Percentiles rank a stretch among this genome's conserved stretches.
phyloP scores from a whole-genome alignment of 257 asterid genomes.

The Solanum infundibuliforme region DNA sequence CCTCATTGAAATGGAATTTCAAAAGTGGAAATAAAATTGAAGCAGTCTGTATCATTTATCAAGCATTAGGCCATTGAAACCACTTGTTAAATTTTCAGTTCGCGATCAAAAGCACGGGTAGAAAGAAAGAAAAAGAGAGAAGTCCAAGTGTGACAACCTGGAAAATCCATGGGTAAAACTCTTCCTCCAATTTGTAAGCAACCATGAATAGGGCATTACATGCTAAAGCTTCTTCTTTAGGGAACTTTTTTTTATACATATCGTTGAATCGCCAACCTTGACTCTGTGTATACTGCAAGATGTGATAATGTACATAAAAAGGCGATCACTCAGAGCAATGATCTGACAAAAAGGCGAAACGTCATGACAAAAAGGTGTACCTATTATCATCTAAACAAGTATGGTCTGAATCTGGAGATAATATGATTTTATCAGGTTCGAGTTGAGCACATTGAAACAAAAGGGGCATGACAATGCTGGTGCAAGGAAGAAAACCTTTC shows the following conservation, averaged over 20 bases:
- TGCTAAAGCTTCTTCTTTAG: slow-evolving; percentile 91
- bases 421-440: neutral
- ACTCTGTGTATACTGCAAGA: neutral
- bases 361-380: too few relatives aligned
- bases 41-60: slow-evolving; percentile 63
- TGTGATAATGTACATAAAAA: neutral
- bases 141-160: slow-evolving; percentile 40
- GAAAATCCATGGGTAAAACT: slow-evolving; percentile 94
- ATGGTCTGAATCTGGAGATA: too few relatives aligned
- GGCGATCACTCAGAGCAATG: too few relatives aligned
- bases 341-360: too few relatives aligned
- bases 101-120: neutral
- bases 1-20: slow-evolving; percentile 85
- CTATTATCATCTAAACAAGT: too few relatives aligned
- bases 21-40: slow-evolving; percentile 79
- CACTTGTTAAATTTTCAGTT: neutral
- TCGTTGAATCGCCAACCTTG: neutral
- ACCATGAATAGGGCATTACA: slow-evolving; percentile 84
- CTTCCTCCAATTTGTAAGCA: slow-evolving; percentile 92
- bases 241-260: neutral
- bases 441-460: neutral
- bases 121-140: neutral
- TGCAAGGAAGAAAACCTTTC: neutral
- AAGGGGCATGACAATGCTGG: neutral
- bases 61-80: neutral